Base-by-base conservation (phyloP, 192 early-diverging fungal species). In the Entophlyctis luteolus region DNA sequence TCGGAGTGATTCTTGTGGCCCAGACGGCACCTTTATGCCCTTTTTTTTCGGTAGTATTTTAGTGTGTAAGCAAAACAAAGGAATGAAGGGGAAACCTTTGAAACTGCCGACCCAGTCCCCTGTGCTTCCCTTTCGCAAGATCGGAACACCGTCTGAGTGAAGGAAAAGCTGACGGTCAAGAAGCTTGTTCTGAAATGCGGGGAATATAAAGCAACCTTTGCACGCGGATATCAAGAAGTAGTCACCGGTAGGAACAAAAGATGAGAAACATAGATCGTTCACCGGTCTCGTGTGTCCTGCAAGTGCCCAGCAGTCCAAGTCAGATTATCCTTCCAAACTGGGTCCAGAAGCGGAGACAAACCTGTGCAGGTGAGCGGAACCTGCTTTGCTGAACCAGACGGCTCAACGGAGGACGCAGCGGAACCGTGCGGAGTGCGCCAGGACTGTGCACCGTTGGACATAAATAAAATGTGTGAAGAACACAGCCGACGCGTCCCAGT, bases 91-190 rank as follows among this genome's bases (percentile, higher is more conserved):
- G 8, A 10, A 6, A 71, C 75, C 93, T 67, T 87, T 66, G 56
- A 95, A 95, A 10, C 89, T 92, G 16, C 93, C 93, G 58, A 95
- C 90, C 93, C 93, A 95, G 74, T 95, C 93, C 52, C 93, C 93
- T 1, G 93, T 95, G 38, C 84, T 81, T 6, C 93, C 93, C 65
- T 91, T 85, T 60, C 91, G 81, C 69, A 95, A 74, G 79, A 93
- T 92, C 2, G 93, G 91, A 71, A 89, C 90, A 31, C 88, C 85
- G 72, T 93, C 92, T 89, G n/a, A n/a, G n/a, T n/a, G n/a, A n/a
- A n/a, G n/a, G n/a, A n/a, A n/a, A n/a, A n/a, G n/a, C n/a, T n/a
- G n/a, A n/a, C n/a, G n/a, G n/a, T n/a, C n/a, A n/a, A n/a, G n/a
- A n/a, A n/a, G n/a, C n/a, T n/a, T n/a, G n/a, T n/a, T n/a, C n/a